Conservation (phyloP, 441 rosid genomes). For the Jatropha podagrica region DNA sequence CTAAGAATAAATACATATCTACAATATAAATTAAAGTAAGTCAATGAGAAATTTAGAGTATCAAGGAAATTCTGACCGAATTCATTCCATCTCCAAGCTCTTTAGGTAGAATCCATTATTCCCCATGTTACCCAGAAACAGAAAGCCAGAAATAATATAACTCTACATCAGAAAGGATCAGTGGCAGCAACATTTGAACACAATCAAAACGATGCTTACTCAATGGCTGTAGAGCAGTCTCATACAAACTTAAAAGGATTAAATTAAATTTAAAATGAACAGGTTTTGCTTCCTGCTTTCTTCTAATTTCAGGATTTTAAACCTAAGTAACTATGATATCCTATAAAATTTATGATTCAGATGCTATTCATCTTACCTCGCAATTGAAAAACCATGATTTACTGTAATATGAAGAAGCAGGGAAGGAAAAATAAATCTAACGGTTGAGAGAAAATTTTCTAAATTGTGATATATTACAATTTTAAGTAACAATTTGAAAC, state of each 20-base stretch:
- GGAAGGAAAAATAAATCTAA: neutral
- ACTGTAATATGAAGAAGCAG: neutral
- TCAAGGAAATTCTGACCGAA: neutral
- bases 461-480: slow-evolving; percentile 28
- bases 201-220: neutral
- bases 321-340: neutral
- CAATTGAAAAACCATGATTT: neutral
- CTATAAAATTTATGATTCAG: neutral
- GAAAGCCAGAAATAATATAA: neutral
- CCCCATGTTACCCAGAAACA: neutral
- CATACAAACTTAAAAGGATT: neutral
- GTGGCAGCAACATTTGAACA: neutral
- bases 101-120: neutral
- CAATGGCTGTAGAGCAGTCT: slow-evolving; percentile 1
- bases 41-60: too few species aligned
- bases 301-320: neutral
- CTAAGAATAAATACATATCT: neutral
- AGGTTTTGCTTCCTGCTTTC: neutral
- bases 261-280: neutral
- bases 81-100: neutral
- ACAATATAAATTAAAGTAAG: neutral
- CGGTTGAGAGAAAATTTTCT: slow-evolving; percentile 15
- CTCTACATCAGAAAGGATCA: neutral
- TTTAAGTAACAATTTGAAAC: slow-evolving; percentile 31
- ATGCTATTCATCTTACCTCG: neutral